Base-by-base conservation (phyloP, 169 alveolate genomes). In the Plasmodium cynomolgi region DNA sequence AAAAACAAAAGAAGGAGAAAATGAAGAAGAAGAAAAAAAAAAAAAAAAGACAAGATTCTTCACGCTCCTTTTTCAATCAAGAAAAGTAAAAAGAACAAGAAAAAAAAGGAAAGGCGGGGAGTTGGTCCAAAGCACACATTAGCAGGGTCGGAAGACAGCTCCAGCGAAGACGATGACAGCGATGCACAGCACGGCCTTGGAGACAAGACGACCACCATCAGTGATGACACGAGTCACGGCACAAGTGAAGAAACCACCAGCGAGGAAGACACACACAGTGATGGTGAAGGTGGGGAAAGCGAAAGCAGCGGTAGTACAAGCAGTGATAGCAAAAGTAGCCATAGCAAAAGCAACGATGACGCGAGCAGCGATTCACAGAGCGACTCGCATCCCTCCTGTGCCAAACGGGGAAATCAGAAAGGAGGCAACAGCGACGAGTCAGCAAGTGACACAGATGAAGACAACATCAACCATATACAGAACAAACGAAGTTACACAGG, bases 21-120 rank as follows among this genome's bases (percentile, higher is more conserved):
- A 83, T 1, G 72, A 84, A 23, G 80, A 75, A 33, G 34, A 86
- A 77, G 44, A 75, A 86, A 26, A 77, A 47, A 56, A 39, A 84
- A 41, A 82, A 85, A 54, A 85, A 86, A 33, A n/a, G 31, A 26
- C 41, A 29, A 3, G 37, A 20, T 68, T 20, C 77, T 13, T 29
- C 77, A 68, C 37, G 15, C 77, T 68, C 41, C 77, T 9, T 23
- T 68, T 20, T 29, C 77, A 68, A 29, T 68, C 37, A 75, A 29
- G 62, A 86, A 77, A 54, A 54, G 81, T 29, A 77, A 47, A 77
- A 33, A 75, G 44, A 72, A 56, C 17, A 85, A 68, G 29, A 83
- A 83, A 83, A 83, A 83, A 17, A 83, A 86, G 81, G 81, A 41
- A 34, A 81, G 2, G 34, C 34, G 9, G 31, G 34, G 62, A 47